Evolutionary conservation across 331 rosid species (phyloP), one percentile per base, ranked within the genome.

Genomic region (Pyracantha coccinea): DNA sequence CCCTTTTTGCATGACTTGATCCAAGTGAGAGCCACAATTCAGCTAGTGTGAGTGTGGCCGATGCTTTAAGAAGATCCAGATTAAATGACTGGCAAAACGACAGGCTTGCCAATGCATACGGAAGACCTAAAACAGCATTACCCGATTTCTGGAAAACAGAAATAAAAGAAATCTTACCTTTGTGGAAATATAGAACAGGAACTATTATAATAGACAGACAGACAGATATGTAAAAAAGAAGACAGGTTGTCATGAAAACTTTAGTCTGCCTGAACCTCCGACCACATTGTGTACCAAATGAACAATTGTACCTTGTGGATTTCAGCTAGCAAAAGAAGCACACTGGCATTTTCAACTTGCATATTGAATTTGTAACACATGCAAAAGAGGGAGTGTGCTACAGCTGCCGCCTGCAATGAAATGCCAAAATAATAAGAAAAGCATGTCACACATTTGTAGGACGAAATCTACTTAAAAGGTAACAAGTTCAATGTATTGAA

Each of bases 1-100:
- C 97, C 87, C 92, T 86, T 80, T 90, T 87, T 28, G 97, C 92
- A 83, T 90, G 97, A 83, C 77, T 84, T 82, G 96, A 85, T 84
- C 99, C 99, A 80, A 94, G 92, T 50, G 91, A 86, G 38, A 94
- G 97, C 97, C 97, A 94, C 77, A 92, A 71, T 85, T 94, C 99
- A 63, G 97, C 96, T 50, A 94, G 84, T 29, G 93, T 89, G 79
- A 89, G 92, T 58, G 94, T 88, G 77, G 97, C 93, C 28, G 99
- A 94, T 69, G 99, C 99, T 83, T 87, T 92, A 72, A 94, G 96
- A 80, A 94, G 99, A 86, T 94, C 99, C 77, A 94, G 86, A 81
- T 94, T 94, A 85, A 90, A 92, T 31, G 99, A 94, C 58, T 86
- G 94, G 88, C 97, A 92, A 82, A 92, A 94, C 47, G 96, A 92